Evolutionary conservation across 257 asterid species (phyloP), one percentile per base, ranked within the genome.

Genomic region (Forsythia viridissima): DNA sequence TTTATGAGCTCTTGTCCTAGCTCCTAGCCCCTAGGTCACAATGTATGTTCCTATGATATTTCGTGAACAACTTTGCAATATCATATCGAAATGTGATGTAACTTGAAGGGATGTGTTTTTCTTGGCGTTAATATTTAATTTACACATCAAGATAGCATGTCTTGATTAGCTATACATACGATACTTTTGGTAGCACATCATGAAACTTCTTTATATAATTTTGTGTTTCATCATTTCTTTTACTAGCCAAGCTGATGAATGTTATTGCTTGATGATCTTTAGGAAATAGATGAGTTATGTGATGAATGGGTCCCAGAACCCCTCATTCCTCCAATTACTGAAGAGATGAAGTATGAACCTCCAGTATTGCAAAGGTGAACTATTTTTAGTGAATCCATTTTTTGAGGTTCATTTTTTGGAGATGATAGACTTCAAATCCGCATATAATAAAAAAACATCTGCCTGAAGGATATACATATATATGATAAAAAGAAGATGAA

Each of bases 231-330:
- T 12, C 52, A 67, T 44, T 38, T 77, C 52, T 34, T 68, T 72
- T 65, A 61, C 73, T 76, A 36, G 63, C 24, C 44, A 76, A 71
- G 70, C 76, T 85, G 82, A 72, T 77, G 24, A 8, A 72, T 16
- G 74, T 81, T 65, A 46, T 18, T 79, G 83, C 74, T 73, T 74
- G 75, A 59, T 81, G 73, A 37, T 80, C 67, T 89, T 82, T 82
- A 94, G 99, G 99, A 94, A 91, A 91, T 95, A 76, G 99, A 95
- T 83, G 99, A 95, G 83, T 84, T 95, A 70, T 94, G 97, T 84
- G 94, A 90, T 79, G 97, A 94, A 79, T 94, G 98, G 98, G 93
- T 86, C 76, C 98, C 98, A 12, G 97, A 94, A 86, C 82, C 98
- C 72, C 91, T 94, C 77, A 94, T 94, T 84, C 97, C 97, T 40